Percentiles rank a stretch among this genome's conserved stretches.
Conservation (phyloP, 2,329 filamentous ascomycete species). For the Cladosporium sp. region DNA sequence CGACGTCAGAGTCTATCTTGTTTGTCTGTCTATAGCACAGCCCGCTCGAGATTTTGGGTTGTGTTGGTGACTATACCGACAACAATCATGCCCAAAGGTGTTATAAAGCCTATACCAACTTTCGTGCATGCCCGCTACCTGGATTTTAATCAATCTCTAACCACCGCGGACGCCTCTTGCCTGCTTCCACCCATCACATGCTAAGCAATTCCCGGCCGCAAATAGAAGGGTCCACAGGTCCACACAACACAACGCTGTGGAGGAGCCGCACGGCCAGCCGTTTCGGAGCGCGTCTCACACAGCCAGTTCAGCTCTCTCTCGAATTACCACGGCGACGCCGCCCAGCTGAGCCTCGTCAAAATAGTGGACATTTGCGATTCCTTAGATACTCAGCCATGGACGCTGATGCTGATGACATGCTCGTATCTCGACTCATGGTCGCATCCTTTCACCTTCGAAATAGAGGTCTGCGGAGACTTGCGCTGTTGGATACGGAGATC, state of each 20-base stretch:
- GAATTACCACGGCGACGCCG: slow-evolving; percentile 11
- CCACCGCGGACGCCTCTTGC: neutral
- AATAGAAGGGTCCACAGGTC: neutral
- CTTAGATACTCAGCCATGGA: neutral
- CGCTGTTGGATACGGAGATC: slow-evolving; percentile 14
- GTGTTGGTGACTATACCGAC: neutral
- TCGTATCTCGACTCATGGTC: neutral
- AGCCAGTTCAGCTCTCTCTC: neutral
- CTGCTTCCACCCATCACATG: neutral
- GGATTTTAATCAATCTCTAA: neutral
- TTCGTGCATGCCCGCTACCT: neutral
- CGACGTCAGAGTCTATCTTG: slow-evolving; percentile 7
- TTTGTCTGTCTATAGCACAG: neutral
- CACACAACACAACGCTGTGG: neutral
- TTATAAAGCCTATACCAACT: neutral
- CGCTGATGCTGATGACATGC: neutral
- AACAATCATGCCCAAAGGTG: neutral
- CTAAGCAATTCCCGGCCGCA: neutral
- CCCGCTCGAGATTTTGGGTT: neutral
- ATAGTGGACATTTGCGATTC: neutral
- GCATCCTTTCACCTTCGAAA: neutral
- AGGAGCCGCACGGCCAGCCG: slow-evolving; percentile 2
- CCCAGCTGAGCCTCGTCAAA: neutral
- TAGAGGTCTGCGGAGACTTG: slow-evolving; percentile 10
- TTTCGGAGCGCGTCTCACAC: slow-evolving; percentile 4